Conservation (phyloP, 73 alveolate genomes). For the Diophrys appendiculata region DNA sequence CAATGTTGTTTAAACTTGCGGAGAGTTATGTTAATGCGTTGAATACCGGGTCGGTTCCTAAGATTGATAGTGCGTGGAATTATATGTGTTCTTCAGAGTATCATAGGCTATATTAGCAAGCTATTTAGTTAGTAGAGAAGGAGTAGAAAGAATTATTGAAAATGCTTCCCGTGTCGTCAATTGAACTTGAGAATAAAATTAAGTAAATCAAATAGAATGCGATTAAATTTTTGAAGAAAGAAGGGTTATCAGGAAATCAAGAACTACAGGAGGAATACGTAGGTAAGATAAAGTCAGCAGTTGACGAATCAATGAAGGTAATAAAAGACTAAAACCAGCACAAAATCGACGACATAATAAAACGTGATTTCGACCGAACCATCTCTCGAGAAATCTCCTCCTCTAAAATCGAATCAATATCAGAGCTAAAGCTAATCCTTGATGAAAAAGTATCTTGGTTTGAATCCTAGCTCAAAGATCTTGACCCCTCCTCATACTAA, state of each 20-base stretch:
- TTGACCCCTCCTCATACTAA: background rate
- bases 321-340: background rate
- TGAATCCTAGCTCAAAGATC: background rate
- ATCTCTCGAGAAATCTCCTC: background rate
- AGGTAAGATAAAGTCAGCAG: background rate
- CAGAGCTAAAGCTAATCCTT: background rate
- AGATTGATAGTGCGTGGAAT: conserved; percentile 95
- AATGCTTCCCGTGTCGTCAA: conserved; percentile 61
- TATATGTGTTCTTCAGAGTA: conserved; percentile 77
- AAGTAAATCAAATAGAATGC: background rate
- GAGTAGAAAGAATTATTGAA: conserved; percentile 59
- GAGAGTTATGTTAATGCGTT: conserved; percentile 88
- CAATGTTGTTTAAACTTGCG: conserved; percentile 87
- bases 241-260: background rate
- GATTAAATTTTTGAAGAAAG: too few species aligned
- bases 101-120: background rate
- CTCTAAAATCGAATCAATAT: background rate
- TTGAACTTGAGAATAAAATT: background rate
- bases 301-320: background rate
- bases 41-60: conserved; percentile 94
- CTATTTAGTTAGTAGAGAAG: background rate
- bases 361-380: background rate
- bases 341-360: background rate
- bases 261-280: background rate
- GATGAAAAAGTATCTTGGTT: background rate